These are phyloP conservation scores for Hyaloscypha bicolor DNA, from an alignment of 495 filamentous ascomycete species.

Conservation along the genomic window DNA sequence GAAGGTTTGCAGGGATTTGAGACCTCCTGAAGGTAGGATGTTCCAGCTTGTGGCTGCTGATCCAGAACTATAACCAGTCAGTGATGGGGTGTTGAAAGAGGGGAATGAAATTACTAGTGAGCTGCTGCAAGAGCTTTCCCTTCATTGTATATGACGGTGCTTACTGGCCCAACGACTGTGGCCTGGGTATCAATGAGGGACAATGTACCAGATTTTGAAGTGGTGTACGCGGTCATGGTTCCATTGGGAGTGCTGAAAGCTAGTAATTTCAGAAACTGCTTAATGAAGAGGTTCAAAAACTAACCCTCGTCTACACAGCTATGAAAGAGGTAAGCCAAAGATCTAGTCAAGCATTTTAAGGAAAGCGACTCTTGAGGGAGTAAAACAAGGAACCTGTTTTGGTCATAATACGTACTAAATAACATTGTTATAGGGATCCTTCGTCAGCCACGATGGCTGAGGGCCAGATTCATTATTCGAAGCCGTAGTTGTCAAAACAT, in stretches of 20 bases:
- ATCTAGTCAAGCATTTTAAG: neutral
- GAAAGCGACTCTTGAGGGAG: neutral
- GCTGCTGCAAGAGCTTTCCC: constrained; percentile 47
- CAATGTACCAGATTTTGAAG: constrained; percentile 38
- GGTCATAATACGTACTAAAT: constrained; percentile 42
- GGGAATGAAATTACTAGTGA: constrained; percentile 46
- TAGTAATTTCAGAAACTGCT: neutral
- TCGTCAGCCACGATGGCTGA: constrained; percentile 62
- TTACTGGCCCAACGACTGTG: constrained; percentile 47
- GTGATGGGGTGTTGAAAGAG: neutral
- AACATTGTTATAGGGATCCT: constrained; percentile 45
- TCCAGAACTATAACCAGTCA: constrained; percentile 23
- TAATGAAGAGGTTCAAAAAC: constrained; percentile 22
- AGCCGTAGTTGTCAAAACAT: constrained; percentile 40
- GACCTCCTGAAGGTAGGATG: constrained; percentile 21
- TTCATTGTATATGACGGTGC: constrained; percentile 43
- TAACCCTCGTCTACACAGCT: constrained; percentile 58
- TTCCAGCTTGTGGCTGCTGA: constrained; percentile 27
- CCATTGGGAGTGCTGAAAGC: constrained; percentile 36
- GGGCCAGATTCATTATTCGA: constrained; percentile 50
- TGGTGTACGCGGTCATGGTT: constrained; percentile 45
- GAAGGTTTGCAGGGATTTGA: constrained; percentile 49
- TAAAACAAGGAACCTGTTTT: neutral
- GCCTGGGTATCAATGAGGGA: constrained; percentile 37
- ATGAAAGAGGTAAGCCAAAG: neutral